Conservation (phyloP, 2,329 filamentous ascomycete genomes). For the Bipolaris bicolor region DNA sequence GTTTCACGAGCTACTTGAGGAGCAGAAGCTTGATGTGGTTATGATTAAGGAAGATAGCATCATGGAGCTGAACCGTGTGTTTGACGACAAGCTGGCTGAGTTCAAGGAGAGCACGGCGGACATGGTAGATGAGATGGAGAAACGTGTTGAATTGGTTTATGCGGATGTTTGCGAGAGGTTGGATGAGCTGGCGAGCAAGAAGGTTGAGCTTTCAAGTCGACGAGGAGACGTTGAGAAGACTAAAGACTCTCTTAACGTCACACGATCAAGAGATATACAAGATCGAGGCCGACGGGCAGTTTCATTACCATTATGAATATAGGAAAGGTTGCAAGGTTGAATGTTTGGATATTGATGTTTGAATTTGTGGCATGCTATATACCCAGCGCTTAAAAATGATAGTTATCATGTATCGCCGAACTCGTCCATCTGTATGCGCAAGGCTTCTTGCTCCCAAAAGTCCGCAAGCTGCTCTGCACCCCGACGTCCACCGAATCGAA, state of each 20-base stretch:
- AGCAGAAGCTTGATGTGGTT: slow-evolving; percentile 8
- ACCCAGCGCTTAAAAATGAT: neutral
- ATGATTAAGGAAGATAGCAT: slow-evolving; percentile 11
- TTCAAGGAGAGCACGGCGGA: slow-evolving; percentile 8
- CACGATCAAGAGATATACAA: neutral
- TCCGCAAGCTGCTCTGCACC: slow-evolving; percentile 53
- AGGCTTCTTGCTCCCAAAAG: slow-evolving; percentile 46
- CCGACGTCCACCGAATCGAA: slow-evolving; percentile 52
- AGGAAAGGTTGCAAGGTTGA: neutral
- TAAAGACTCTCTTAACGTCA: neutral
- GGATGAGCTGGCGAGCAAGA: neutral
- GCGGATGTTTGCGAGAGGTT: neutral
- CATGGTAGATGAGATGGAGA: slow-evolving; percentile 4
- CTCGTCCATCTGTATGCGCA: slow-evolving; percentile 32
- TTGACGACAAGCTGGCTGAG: slow-evolving; percentile 7
- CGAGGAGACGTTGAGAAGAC: neutral
- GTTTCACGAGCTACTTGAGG: slow-evolving; percentile 15
- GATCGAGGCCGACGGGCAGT: neutral
- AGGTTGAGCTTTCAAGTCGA: neutral
- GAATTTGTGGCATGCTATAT: neutral
- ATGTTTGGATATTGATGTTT: neutral
- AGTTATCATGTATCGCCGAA: neutral
- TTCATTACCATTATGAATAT: neutral
- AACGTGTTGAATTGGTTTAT: neutral
- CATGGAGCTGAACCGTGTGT: slow-evolving; percentile 3